phyloP scores from a whole-genome alignment of 768 basidiomycete species.

The Pholiota conissans region DNA sequence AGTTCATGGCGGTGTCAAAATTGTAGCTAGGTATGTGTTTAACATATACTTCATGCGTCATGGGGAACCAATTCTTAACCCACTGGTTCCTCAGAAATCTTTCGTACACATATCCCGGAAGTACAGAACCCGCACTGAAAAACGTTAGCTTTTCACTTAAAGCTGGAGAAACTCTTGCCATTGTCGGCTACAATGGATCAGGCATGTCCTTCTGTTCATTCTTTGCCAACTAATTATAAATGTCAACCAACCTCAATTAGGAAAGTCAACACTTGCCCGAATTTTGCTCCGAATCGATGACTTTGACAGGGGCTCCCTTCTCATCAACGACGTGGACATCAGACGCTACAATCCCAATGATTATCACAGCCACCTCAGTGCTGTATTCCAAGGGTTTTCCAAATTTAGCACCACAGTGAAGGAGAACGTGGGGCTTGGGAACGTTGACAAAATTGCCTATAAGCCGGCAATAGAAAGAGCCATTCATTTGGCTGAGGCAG shows the following conservation, averaged over 20 bases:
- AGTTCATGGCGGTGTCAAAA: conserved; percentile 58
- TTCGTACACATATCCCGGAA: conserved; percentile 82
- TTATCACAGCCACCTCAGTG: conserved; percentile 73
- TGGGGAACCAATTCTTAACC: conserved; percentile 7
- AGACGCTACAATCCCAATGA: conserved; percentile 65
- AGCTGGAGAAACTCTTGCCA: conserved; percentile 79
- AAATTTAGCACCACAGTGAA: conserved; percentile 75
- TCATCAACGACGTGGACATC: conserved; percentile 71
- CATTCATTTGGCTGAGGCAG: conserved; percentile 72
- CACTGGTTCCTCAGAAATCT: conserved; percentile 25
- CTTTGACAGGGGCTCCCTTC: conserved; percentile 67
- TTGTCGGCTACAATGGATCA: conserved; percentile 85
- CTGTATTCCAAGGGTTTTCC: conserved; percentile 85
- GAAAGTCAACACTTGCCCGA: conserved; percentile 87
- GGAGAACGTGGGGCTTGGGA: conserved; percentile 87
- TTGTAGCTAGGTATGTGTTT: conserved; percentile 70
- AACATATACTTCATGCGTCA: background rate
- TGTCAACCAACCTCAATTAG: conserved; percentile 34
- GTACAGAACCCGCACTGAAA: conserved; percentile 61
- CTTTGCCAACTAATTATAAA: conserved; percentile 10
- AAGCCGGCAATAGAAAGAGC: conserved; percentile 60
- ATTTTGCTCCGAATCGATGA: conserved; percentile 77
- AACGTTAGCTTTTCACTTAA: conserved; percentile 70
- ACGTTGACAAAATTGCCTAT: conserved; percentile 60
- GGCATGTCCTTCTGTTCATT: conserved; percentile 41